phyloP scores from a whole-genome alignment of 371 early-diverging fungal genomes.

The Actinomortierella wolfii region DNA sequence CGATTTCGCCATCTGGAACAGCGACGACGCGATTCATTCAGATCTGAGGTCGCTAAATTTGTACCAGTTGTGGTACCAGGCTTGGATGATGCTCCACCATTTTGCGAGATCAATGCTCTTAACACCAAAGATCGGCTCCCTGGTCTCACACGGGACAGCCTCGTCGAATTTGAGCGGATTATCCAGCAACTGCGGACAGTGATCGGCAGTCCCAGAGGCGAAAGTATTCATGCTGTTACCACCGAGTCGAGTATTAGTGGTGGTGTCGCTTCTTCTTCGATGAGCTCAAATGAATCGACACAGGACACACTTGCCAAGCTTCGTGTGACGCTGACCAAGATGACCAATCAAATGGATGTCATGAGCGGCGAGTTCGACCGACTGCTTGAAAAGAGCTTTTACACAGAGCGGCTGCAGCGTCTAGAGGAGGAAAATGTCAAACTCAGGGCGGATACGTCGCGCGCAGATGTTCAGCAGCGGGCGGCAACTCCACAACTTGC shows the following conservation, averaged over 20 bases:
- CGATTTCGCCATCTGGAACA: slow-evolving; percentile 64
- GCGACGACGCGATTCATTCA: slow-evolving; percentile 64
- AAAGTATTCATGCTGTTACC: slow-evolving; percentile 22
- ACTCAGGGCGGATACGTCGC: slow-evolving; percentile 36
- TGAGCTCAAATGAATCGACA: slow-evolving; percentile 23
- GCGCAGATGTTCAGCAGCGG: slow-evolving; percentile 36
- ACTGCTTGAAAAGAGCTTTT: slow-evolving; percentile 53
- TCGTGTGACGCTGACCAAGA: slow-evolving; percentile 56
- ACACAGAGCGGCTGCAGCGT: slow-evolving; percentile 28
- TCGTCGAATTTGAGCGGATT: slow-evolving; percentile 53
- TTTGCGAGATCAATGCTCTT: slow-evolving; percentile 68
- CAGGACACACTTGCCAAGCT: slow-evolving; percentile 49
- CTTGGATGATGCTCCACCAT: slow-evolving; percentile 64
- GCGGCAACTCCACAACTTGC: slow-evolving; percentile 35
- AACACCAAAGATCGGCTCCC: slow-evolving; percentile 56
- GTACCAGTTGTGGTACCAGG: slow-evolving; percentile 64
- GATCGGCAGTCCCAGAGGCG: not conserved
- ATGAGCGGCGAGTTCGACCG: slow-evolving; percentile 63
- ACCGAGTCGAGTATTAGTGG: slow-evolving; percentile 11
- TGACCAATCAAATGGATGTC: slow-evolving; percentile 63
- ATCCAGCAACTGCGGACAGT: slow-evolving; percentile 42
- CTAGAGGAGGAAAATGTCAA: slow-evolving; percentile 44
- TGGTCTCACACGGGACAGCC: slow-evolving; percentile 55
- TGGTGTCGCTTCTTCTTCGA: slow-evolving; percentile 15
- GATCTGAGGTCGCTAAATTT: slow-evolving; percentile 56